phyloP scores from a whole-genome alignment of 1,284 basidiomycete species.

The Boletus nobilissimus region DNA sequence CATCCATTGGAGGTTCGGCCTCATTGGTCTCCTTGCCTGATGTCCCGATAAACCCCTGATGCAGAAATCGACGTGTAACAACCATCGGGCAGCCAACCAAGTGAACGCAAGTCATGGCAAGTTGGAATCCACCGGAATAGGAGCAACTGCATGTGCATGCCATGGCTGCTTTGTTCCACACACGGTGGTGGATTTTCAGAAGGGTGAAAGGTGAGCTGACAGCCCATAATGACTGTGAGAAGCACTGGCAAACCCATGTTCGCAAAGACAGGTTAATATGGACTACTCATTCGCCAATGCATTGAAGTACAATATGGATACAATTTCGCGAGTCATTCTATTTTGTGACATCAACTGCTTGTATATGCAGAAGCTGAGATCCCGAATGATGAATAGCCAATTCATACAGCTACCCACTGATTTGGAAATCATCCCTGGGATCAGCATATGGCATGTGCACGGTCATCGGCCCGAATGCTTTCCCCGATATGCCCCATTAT shows the following conservation, averaged over 20 bases:
- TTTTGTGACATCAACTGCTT: slow-evolving; percentile 1
- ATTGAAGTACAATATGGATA: background rate
- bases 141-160: background rate
- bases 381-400: background rate
- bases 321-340: background rate
- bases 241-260: no score
- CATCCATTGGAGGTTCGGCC: background rate
- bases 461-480: background rate
- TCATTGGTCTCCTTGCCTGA: background rate
- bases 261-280: background rate
- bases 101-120: background rate
- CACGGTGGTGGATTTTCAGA: background rate
- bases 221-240: no score
- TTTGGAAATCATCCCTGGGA: background rate
- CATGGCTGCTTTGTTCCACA: background rate
- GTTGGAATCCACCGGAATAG: background rate
- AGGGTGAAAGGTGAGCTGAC: background rate
- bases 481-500: background rate
- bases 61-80: background rate
- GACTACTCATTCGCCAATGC: background rate
- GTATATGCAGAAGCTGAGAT: background rate
- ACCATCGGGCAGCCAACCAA: background rate
- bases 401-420: background rate
- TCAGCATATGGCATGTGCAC: background rate
- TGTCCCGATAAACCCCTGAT: no score